A percentile compares a stretch with the other conserved stretches of the same genome.
These are phyloP conservation scores for Lycium ferocissimum DNA, from an alignment of 257 asterid genomes.

Conservation along the genomic window DNA sequence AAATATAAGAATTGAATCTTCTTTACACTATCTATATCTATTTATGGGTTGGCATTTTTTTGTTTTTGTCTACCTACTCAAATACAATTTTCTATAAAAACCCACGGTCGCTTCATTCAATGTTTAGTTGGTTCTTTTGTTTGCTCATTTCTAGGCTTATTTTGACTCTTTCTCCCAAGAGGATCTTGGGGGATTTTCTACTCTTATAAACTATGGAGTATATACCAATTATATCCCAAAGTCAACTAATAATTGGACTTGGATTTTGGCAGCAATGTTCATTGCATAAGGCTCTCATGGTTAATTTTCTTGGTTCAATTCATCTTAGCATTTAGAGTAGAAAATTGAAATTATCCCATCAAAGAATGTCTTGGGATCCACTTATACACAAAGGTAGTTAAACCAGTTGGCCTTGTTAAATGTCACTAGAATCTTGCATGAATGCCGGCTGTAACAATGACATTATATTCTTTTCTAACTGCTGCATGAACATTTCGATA, in stretches of 20 bases:
- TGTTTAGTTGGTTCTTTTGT: constrained; percentile 1
- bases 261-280: constrained; percentile 3
- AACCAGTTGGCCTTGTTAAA: background rate
- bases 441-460: background rate
- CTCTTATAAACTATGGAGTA: background rate
- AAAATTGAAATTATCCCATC: background rate
- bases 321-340: constrained; percentile 15
- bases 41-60: constrained; percentile 20
- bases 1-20: background rate
- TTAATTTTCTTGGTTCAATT: constrained; percentile 30
- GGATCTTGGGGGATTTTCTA: constrained; percentile 6
- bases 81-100: constrained; percentile 20
- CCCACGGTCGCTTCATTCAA: constrained; percentile 17
- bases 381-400: background rate
- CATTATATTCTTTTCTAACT: background rate
- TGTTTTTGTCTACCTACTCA: constrained; percentile 11
- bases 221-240: background rate
- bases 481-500: background rate
- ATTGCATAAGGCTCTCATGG: constrained; percentile 22
- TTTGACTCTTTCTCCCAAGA: constrained; percentile 9
- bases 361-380: constrained; percentile 21
- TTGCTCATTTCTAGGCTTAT: constrained; percentile 38
- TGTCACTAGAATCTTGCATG: background rate
- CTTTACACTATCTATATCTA: background rate
- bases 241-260: constrained; percentile 21